These are phyloP conservation scores for Scheffersomyces parashehatae DNA, from an alignment of 1,139 yeast species.

Conservation along the genomic window DNA sequence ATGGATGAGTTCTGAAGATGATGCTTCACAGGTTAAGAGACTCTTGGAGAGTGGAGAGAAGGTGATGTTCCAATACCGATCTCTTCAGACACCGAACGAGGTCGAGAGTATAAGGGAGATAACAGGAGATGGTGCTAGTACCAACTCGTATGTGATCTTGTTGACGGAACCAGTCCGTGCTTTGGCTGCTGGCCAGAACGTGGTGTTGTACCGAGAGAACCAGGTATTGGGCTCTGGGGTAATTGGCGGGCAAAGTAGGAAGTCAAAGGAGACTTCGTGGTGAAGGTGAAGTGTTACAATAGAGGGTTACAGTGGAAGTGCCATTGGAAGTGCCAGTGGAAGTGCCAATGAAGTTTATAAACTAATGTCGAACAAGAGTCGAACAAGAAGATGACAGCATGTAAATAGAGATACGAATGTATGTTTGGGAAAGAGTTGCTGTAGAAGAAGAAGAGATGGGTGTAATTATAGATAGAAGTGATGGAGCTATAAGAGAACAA, in stretches of 20 bases:
- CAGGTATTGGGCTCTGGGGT: constrained; percentile 79
- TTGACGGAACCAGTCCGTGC: constrained; percentile 59
- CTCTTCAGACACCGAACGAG: constrained; percentile 59
- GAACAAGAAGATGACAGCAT: background rate
- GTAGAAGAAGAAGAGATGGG: constrained; percentile 3
- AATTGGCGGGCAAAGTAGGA: constrained; percentile 16
- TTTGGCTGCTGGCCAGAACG: constrained; percentile 86
- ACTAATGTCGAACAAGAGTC: background rate
- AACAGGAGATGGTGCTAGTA: constrained; percentile 5
- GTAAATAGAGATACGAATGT: background rate
- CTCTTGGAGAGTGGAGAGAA: constrained; percentile 6
- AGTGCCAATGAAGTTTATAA: too few species aligned
- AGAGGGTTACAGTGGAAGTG: background rate
- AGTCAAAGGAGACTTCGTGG: background rate
- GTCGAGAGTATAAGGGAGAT: constrained; percentile 15
- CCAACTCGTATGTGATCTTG: constrained; percentile 23
- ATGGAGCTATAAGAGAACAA: too few species aligned
- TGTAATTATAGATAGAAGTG: too few species aligned
- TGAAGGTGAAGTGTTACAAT: background rate
- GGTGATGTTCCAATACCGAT: constrained; percentile 57
- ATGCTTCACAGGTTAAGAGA: constrained; percentile 12
- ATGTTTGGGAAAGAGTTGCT: background rate
- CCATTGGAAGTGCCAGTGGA: too few species aligned
- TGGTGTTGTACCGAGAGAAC: constrained; percentile 69
- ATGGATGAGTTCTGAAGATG: constrained; percentile 37